phyloP scores from a whole-genome alignment of 805 yeast genomes.

The Candida piceae region DNA sequence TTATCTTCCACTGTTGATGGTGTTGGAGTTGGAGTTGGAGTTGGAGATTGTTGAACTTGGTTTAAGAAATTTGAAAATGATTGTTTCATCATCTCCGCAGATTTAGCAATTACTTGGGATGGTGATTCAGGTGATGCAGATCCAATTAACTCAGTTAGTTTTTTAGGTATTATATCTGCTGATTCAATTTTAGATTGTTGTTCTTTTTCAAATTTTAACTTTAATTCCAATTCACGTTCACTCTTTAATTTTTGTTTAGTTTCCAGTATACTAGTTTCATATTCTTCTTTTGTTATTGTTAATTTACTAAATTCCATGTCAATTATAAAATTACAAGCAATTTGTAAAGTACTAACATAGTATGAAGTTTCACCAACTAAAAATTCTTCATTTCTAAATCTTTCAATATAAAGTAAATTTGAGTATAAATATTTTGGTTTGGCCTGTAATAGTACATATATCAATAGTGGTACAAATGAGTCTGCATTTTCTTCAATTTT shows the following conservation, averaged over 20 bases:
- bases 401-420: conserved; percentile 77
- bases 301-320: conserved; percentile 52
- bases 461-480: conserved; percentile 83
- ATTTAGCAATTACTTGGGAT: conserved; percentile 30
- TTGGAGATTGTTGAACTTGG: conserved; percentile 9
- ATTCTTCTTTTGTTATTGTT: conserved; percentile 58
- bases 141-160: conserved; percentile 20
- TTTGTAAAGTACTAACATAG: conserved; percentile 83
- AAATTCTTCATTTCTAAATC: conserved; percentile 73
- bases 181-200: conserved; percentile 5
- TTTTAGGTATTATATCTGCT: conserved; percentile 16
- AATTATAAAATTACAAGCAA: conserved; percentile 78
- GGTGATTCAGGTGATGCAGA: conserved; percentile 27
- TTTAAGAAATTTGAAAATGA: conserved; percentile 23
- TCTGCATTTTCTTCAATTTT: conserved; percentile 83
- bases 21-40: conserved; percentile 9
- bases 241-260: conserved; percentile 37
- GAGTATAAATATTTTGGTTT: conserved; percentile 63
- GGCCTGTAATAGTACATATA: conserved; percentile 70
- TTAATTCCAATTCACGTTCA: conserved; percentile 20
- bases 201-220: conserved; percentile 5
- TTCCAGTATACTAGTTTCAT: conserved; percentile 41
- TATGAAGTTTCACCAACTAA: conserved; percentile 86
- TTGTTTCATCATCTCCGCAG: conserved; percentile 34
- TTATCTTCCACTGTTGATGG: conserved; percentile 3